A percentile compares a stretch with the other conserved stretches of the same genome.
Conservation (phyloP, 1,284 basidiomycete genomes). For the Marasmius fiardii region DNA sequence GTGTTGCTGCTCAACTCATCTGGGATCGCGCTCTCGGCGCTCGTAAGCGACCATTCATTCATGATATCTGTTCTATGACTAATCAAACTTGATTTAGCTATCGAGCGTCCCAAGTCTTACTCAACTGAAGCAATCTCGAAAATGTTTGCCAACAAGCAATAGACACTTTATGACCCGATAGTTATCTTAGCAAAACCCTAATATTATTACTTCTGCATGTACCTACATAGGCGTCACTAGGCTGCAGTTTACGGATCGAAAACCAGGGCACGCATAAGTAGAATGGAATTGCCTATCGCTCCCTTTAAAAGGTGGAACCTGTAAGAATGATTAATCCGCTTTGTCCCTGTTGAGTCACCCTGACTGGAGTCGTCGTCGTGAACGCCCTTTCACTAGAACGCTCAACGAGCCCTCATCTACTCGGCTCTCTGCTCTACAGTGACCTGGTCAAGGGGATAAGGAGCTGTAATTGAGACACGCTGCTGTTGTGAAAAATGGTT, state of each 20-base stretch:
- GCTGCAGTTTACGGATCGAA: background rate
- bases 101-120: constrained; percentile 87
- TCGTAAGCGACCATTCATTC: constrained; percentile 46
- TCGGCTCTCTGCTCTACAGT: too few relatives aligned
- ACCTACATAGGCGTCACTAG: background rate
- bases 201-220: background rate
- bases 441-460: too few relatives aligned
- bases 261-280: background rate
- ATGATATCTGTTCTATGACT: background rate
- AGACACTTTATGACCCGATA: background rate
- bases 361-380: too few relatives aligned
- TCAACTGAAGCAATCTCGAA: constrained; percentile 73
- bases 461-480: too few relatives aligned
- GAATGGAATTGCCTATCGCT: too few relatives aligned
- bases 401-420: too few relatives aligned
- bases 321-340: too few relatives aligned
- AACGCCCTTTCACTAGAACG: too few relatives aligned
- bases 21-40: constrained; percentile 97
- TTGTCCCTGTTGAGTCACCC: too few relatives aligned
- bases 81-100: constrained; percentile 40
- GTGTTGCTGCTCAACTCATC: constrained; percentile 86
- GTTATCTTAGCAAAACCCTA: background rate
- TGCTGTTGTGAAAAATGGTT: background rate
- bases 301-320: too few relatives aligned
- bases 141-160: constrained; percentile 61